phyloP scores from a whole-genome alignment of 805 yeast species.

The Grigorovia yakushimaensis region DNA sequence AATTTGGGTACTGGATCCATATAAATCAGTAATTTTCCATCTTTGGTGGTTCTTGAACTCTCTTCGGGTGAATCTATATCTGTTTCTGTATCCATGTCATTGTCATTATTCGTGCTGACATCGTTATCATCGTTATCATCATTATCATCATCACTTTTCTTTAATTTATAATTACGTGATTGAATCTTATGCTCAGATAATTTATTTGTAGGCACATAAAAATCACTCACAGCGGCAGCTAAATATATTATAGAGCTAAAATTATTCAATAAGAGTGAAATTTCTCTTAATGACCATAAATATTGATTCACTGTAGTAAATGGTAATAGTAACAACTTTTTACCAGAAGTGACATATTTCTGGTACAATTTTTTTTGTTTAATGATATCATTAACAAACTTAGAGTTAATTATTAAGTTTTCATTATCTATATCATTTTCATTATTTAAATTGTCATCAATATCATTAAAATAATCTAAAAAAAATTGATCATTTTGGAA shows the following conservation, averaged over 20 bases:
- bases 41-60: constrained; percentile 17
- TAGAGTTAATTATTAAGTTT: constrained; percentile 38
- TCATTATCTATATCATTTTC: neutral
- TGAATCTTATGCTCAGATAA: constrained; percentile 93
- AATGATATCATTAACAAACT: constrained; percentile 52
- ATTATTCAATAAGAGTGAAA: constrained; percentile 49
- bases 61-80: neutral
- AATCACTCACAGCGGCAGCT: constrained; percentile 96
- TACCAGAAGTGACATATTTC: constrained; percentile 17
- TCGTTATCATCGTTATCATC: neutral
- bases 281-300: constrained; percentile 63
- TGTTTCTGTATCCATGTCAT: constrained; percentile 25
- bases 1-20: constrained; percentile 95
- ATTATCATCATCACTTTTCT: neutral
- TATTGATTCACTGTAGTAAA: constrained; percentile 94
- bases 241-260: constrained; percentile 67
- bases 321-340: constrained; percentile 49
- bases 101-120: constrained; percentile 24
- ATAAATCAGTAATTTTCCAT: constrained; percentile 68
- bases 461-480: constrained; percentile 65
- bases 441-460: constrained; percentile 29
- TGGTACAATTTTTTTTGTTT: constrained; percentile 39
- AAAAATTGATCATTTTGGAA: constrained; percentile 72
- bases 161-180: constrained; percentile 47
- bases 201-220: constrained; percentile 75